Conservation (phyloP, 441 rosid species). For the Gossypium davidsonii region DNA sequence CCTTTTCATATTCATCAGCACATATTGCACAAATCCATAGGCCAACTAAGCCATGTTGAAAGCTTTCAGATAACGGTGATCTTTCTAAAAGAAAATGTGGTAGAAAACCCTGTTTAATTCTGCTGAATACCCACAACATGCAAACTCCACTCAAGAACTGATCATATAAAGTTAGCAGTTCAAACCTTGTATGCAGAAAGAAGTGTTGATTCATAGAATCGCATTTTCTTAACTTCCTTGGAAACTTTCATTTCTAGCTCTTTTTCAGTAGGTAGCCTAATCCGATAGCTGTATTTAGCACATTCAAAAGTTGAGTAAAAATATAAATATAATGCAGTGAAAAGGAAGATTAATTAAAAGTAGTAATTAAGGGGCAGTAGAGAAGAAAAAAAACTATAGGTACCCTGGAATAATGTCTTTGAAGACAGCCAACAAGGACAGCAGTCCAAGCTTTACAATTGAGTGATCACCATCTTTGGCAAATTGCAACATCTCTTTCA, state of each 20-base stretch:
- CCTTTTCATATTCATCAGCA: neutral
- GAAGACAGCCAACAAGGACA: slow-evolving; percentile 86
- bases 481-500: slow-evolving; percentile 70
- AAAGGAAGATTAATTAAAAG: slow-evolving; percentile 5
- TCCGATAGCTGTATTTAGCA: slow-evolving; percentile 60
- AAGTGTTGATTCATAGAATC: slow-evolving; percentile 78
- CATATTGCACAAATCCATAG: neutral
- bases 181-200: slow-evolving; percentile 76
- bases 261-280: slow-evolving; percentile 95
- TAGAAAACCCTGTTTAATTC: neutral
- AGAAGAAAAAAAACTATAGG: slow-evolving; percentile 8
- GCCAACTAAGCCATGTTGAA: neutral
- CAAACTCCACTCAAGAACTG: neutral
- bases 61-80: neutral
- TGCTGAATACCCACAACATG: neutral
- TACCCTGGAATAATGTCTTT: slow-evolving; percentile 95
- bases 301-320: slow-evolving; percentile 5
- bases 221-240: slow-evolving; percentile 83
- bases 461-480: slow-evolving; percentile 54
- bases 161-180: slow-evolving; percentile 5
- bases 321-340: neutral
- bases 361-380: neutral
- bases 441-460: slow-evolving; percentile 58
- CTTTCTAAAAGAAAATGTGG: neutral
- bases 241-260: slow-evolving; percentile 97